Base-by-base conservation (phyloP, 208 protist species). In the Acanthamoeba sp. region DNA sequence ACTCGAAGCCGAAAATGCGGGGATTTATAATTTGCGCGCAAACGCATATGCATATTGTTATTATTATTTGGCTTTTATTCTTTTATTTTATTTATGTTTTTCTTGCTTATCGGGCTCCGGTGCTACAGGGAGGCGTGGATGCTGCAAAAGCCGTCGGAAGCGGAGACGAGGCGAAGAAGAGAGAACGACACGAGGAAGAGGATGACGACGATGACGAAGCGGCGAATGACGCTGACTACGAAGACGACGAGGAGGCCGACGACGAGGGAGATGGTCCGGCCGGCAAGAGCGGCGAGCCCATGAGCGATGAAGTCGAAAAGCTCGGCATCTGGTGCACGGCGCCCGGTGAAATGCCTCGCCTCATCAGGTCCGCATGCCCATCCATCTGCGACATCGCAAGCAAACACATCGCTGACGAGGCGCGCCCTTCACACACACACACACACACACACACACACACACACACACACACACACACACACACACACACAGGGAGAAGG, bases 321-420 rank as follows among this genome's bases (percentile, higher is more conserved):
- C 36, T 85, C 24, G 76, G 76, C 36, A 85, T 85, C 27, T 85
- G 76, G 76, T 85, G 76, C 38, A 85, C 42, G 1, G 76, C 76
- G 10, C 45, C 76, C 76, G 76, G 76, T 40, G 76, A 85, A 32
- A 85, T 85, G 76, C 18, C 40, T n/a, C 76, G 76, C 45, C 45
- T 57, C 76, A 85, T 85, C 76, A 85, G 40, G 76, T 85, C 4
- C 27, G 24, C 24, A 27, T 18, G 1, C 55, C 16, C 34, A 12
- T 20, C 16, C n/a, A 34, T 7, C n/a, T n/a, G n/a, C n/a, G n/a
- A n/a, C n/a, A n/a, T n/a, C 57, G 6, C 22, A 64, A 16, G 22
- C 7, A 16, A 3, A 14, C 45, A 48, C 45, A 48, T n/a, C n/a
- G n/a, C n/a, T n/a, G n/a, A n/a, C n/a, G n/a, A n/a, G n/a, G n/a